Evolutionary conservation across 495 filamentous ascomycete genomes (phyloP).

Genomic region (Penicillium manginii): DNA sequence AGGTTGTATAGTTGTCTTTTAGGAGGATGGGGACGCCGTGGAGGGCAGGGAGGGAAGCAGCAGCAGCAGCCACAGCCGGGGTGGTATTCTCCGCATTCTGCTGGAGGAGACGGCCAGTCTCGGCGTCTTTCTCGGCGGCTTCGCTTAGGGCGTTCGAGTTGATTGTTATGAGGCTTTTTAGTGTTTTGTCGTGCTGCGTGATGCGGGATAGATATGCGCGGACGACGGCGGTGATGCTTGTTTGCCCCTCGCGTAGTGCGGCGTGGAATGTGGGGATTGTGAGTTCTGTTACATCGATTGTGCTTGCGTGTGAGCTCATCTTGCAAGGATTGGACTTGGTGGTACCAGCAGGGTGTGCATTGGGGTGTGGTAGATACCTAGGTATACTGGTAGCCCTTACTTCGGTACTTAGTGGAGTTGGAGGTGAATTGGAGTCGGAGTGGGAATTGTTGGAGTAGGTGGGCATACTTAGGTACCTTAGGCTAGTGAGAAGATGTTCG

Average conservation of each 20-base stretch:
- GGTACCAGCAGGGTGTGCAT: background rate
- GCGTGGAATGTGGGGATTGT: slow-evolving; percentile 59
- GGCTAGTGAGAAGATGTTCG: too few relatives aligned
- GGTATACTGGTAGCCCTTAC: too few relatives aligned
- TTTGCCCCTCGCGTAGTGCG: slow-evolving; percentile 48
- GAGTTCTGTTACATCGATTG: slow-evolving; percentile 53
- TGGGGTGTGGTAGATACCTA: too few relatives aligned
- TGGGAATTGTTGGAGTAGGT: too few relatives aligned
- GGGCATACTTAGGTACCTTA: too few relatives aligned
- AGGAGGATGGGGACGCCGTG: slow-evolving; percentile 62
- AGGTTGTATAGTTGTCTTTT: slow-evolving; percentile 66
- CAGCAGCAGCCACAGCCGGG: background rate
- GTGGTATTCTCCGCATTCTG: background rate
- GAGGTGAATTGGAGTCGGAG: too few relatives aligned
- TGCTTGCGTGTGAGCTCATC: slow-evolving; percentile 5
- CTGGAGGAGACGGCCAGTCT: slow-evolving; percentile 32
- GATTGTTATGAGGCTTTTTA: slow-evolving; percentile 61
- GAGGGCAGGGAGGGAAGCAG: slow-evolving; percentile 14
- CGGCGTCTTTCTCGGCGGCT: slow-evolving; percentile 52
- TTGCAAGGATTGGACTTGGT: background rate
- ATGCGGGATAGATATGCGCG: slow-evolving; percentile 59
- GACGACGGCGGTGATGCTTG: slow-evolving; percentile 57
- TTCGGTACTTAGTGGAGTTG: too few relatives aligned
- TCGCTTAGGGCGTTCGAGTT: slow-evolving; percentile 52
- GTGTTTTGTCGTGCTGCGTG: slow-evolving; percentile 54